Evolutionary conservation across 2,329 filamentous ascomycete species (phyloP), one percentile per base, ranked within the genome.

Genomic region (Aspergillus piperis): DNA sequence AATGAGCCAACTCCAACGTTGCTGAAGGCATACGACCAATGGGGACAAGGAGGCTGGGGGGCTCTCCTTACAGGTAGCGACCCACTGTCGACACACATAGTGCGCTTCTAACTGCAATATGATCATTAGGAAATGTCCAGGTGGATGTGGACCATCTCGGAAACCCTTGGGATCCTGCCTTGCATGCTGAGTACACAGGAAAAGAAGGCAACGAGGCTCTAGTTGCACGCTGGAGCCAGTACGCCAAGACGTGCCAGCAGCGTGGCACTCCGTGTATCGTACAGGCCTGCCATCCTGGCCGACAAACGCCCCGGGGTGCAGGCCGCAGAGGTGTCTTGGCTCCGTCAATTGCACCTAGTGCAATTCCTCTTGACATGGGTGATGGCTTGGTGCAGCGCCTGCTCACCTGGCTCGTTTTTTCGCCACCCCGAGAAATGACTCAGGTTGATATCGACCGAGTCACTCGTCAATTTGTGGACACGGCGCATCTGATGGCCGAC

Each of bases 391-490:
- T 78, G 6, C 74, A 80, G 27, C 72, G 73, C 0, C n/a, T 72
- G 5, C 27, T 72, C 23, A 65, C 67, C 23, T 55, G 59, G 27
- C 30, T 77, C 21, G 60, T 68, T 2, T 76, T 77, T 60, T 82
- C 84, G 2, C 82, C 79, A 1, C 86, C 87, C 0, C 79, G 81
- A 48, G 86, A 81, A 54, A 85, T 89, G 83, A 83, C 77, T 0
- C 27, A 71, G 0, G 69, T 71, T 0, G 86, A 89, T 41, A 86
- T 89, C 47, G 75, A 82, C 17, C 73, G 77, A 0, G 81, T 85
- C 0, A 78, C 86, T 8, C 66, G 70, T 6, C 78, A 81, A 48
- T 89, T 88, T 62, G 82, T 82, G 0, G 72, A 78, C 23, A 80
- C 79, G 0, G 86, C 87, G 1, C 76, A 78, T 5, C 67, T 87